Base-by-base conservation (phyloP, 208 protist genomes). In the Trypanosoma theileri region DNA sequence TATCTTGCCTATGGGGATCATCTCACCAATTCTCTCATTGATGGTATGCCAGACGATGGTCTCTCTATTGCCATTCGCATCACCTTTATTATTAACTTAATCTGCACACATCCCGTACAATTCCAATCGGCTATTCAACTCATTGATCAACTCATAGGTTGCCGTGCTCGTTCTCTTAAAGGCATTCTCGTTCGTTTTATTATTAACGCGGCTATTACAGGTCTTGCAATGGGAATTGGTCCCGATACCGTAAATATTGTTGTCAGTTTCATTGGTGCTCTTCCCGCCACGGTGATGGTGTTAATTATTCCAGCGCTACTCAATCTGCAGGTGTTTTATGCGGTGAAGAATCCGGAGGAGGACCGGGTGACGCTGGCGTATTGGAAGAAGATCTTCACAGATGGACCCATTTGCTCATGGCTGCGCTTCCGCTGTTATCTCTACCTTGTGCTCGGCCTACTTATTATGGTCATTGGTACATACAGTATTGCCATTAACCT, bases 381-480 rank as follows among this genome's bases (percentile, higher is more conserved):
- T 63, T 89, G 80, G 80, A 77, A 77, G 59, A 65, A 66, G 45
- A 55, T 85, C 21, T 60, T 89, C 57, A 71, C 65, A 10, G 50
- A 71, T 54, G 31, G 24, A 3, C 77, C 81, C 21, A 60, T 62
- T 16, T 69, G 64, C 60, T 79, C 77, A 26, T 85, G 67, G 41
- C 26, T 66, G 53, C 77, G 81, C 21, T 45, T 89, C 9, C 71
- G 79, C 24, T 73, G 69, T 52, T 76, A 77, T 46, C n/a, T 78
- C 17, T 88, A 88, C 68, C 62, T 85, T 21, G 54, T 89, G 11
- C 48, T 85, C 24, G 86, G 64, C 13, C 41, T 88, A n/a, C 54
- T 89, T 41, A 84, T 92, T 35, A 92, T 92, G 82, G 75, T 85
- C 16, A 87, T 91, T 54, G 82, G 80, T 31, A 88, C 82, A n/a